phyloP scores from a whole-genome alignment of 163 green algal genomes.

The Scenedesmus sp. region DNA sequence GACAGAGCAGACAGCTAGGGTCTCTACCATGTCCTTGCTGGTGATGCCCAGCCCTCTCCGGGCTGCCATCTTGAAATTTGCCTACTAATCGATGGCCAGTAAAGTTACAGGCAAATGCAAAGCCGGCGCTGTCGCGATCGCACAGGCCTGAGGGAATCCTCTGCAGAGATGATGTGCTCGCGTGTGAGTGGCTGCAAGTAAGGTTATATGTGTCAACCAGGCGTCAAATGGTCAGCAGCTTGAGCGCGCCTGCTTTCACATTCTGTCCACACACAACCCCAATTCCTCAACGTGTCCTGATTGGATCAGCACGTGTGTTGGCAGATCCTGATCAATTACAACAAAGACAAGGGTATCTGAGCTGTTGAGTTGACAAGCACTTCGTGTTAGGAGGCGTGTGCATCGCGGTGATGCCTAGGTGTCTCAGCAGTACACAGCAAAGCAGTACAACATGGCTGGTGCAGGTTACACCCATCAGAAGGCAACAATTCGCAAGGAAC shows the following conservation, averaged over 20 bases:
- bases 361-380: neutral
- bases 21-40: conserved; percentile 50
- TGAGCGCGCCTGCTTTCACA: neutral
- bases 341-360: neutral
- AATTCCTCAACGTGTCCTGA: neutral
- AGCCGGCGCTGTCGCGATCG: neutral
- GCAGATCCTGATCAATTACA: neutral
- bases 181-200: neutral
- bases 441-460: neutral
- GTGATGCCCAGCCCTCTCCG: conserved; percentile 46
- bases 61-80: neutral
- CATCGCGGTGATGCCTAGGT: neutral
- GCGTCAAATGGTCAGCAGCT: no score
- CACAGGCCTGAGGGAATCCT: neutral
- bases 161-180: neutral
- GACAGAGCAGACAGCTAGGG: neutral
- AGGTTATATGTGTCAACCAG: no score
- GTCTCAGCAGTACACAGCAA: neutral
- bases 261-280: neutral
- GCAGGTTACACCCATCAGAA: neutral
- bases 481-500: neutral
- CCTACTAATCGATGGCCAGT: neutral
- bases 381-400: neutral
- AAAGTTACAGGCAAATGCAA: neutral
- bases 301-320: neutral